Evolutionary conservation across 1,139 yeast species (phyloP).

Genomic region (Debaryomyces sp.): DNA sequence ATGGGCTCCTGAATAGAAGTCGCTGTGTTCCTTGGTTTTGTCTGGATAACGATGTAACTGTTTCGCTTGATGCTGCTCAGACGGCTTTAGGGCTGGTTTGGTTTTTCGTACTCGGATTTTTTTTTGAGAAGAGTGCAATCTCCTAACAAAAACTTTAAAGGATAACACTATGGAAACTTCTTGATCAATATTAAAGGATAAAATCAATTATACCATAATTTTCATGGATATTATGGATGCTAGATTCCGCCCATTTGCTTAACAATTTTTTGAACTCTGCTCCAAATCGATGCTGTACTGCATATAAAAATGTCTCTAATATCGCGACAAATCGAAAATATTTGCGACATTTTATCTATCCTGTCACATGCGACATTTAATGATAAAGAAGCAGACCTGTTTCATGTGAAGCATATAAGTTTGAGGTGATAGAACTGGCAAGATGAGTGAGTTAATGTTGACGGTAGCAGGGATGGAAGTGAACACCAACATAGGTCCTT

Average conservation of each 20-base stretch:
- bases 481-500: not conserved
- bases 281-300: slow-evolving; percentile 3
- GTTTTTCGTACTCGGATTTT: slow-evolving; percentile 3
- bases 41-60: not conserved
- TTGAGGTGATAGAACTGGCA: not conserved
- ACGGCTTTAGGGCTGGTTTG: not conserved
- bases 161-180: slow-evolving; percentile 12
- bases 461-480: not conserved
- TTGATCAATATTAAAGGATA: not conserved
- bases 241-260: not conserved
- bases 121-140: slow-evolving; percentile 10
- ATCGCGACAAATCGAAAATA: not conserved
- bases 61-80: not conserved
- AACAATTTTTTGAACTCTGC: not conserved
- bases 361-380: not conserved
- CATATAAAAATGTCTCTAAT: not conserved
- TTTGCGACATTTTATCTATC: not conserved
- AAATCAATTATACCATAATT: slow-evolving; percentile 1
- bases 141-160: slow-evolving; percentile 7
- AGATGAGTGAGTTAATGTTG: not conserved
- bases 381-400: not conserved
- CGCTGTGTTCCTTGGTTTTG: not conserved
- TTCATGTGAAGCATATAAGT: not conserved
- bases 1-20: slow-evolving; percentile 19
- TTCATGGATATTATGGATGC: not conserved